Percentiles rank a stretch among this genome's conserved stretches.
phyloP scores from a whole-genome alignment of 805 yeast genomes.

The Ogataea haglerorum region DNA sequence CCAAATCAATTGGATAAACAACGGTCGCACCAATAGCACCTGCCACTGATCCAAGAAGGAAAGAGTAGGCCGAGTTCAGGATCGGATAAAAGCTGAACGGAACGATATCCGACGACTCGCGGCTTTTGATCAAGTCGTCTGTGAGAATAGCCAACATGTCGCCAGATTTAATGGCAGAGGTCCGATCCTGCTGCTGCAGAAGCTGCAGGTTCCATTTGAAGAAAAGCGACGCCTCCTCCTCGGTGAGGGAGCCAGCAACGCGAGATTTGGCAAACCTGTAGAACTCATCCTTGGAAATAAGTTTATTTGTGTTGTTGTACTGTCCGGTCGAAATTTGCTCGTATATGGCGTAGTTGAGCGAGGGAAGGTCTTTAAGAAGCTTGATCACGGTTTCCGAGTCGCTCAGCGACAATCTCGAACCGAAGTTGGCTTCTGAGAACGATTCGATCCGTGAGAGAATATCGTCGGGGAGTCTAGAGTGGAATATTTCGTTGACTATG shows the following conservation, averaged over 20 bases:
- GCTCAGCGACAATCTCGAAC: conserved; percentile 44
- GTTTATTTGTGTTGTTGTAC: conserved; percentile 18
- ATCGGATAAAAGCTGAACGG: conserved; percentile 54
- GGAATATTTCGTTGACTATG: conserved; percentile 26
- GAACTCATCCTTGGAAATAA: conserved; percentile 26
- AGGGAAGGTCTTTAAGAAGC: conserved; percentile 37
- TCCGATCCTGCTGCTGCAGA: conserved; percentile 22
- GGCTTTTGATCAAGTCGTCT: conserved; percentile 51
- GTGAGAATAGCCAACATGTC: conserved; percentile 42
- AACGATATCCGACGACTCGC: conserved; percentile 39
- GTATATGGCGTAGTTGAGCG: conserved; percentile 30
- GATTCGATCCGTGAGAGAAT: conserved; percentile 60
- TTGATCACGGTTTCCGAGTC: conserved; percentile 47
- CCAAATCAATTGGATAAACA: conserved; percentile 94
- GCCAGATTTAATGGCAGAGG: conserved; percentile 28
- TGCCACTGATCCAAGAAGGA: conserved; percentile 87
- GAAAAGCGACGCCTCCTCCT: conserved; percentile 31
- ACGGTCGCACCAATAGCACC: conserved; percentile 98
- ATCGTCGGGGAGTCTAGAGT: conserved; percentile 37
- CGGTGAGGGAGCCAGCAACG: conserved; percentile 15
- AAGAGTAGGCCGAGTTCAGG: conserved; percentile 84
- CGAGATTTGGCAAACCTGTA: conserved; percentile 23
- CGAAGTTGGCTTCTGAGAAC: conserved; percentile 34
- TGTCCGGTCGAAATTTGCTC: conserved; percentile 27
- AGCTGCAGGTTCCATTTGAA: conserved; percentile 35